Conservation (phyloP, 2,329 filamentous ascomycete genomes). For the Pochonia chlamydosporia region DNA sequence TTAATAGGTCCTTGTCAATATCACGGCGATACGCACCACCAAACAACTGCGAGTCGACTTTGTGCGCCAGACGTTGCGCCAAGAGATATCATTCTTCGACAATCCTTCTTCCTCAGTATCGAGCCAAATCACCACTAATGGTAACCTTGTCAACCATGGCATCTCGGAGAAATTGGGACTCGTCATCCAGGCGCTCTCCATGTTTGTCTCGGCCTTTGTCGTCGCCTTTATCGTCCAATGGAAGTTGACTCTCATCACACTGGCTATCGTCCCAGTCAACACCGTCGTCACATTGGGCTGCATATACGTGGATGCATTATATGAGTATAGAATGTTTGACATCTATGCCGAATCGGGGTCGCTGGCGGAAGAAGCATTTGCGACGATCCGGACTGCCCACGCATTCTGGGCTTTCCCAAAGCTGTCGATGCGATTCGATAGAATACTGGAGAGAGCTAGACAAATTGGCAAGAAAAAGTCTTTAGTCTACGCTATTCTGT, state of each 20-base stretch:
- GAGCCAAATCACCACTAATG: slow-evolving; percentile 41
- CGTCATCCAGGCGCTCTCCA: slow-evolving; percentile 33
- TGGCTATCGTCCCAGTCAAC: slow-evolving; percentile 39
- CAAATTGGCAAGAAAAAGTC: slow-evolving; percentile 37
- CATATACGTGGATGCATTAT: slow-evolving; percentile 31
- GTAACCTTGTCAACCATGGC: slow-evolving; percentile 37
- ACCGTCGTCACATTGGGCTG: slow-evolving; percentile 32
- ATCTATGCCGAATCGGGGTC: slow-evolving; percentile 36
- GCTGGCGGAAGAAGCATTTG: slow-evolving; percentile 44
- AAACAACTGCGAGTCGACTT: slow-evolving; percentile 31
- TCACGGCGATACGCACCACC: slow-evolving; percentile 30
- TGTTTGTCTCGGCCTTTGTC: slow-evolving; percentile 32
- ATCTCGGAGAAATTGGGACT: slow-evolving; percentile 40
- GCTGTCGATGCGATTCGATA: slow-evolving; percentile 34
- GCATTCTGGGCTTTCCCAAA: slow-evolving; percentile 44
- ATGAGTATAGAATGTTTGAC: slow-evolving; percentile 38
- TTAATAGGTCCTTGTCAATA: slow-evolving; percentile 28
- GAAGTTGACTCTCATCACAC: slow-evolving; percentile 38
- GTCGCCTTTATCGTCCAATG: slow-evolving; percentile 35
- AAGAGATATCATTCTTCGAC: slow-evolving; percentile 53
- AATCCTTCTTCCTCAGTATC: slow-evolving; percentile 36
- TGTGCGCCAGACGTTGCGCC: slow-evolving; percentile 33
- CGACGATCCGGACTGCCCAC: slow-evolving; percentile 42
- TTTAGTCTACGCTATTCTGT: slow-evolving; percentile 35
- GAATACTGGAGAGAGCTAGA: slow-evolving; percentile 33